Base-by-base conservation (phyloP, 352 stramenopile species). In the Phytopythium helicoides region DNA sequence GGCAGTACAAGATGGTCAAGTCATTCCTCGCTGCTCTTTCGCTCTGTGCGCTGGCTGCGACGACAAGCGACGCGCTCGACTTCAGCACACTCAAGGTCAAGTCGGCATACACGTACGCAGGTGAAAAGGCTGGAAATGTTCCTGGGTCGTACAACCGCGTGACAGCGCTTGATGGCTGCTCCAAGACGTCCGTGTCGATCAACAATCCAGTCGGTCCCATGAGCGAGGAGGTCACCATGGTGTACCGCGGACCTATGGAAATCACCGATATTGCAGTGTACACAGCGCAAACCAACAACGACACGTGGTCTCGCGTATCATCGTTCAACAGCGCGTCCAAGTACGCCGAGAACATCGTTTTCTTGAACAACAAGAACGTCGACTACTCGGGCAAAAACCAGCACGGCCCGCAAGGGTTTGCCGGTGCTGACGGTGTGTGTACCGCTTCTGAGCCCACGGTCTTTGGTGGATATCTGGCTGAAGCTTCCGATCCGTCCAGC, bases 231-330 rank as follows among this genome's bases (percentile, higher is more conserved):
- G 68, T 86, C 33, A 72, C 67, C 6, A 60, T 89, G 53, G 63
- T 89, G 18, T 89, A 87, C 56, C 81, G 78, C 52, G 81, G 76
- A 1, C 76, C 78, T 0, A 67, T 75, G 58, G 46, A 82, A 44
- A 83, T 92, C 37, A 63, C 68, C 45, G 73, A 86, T 59, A 87
- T 89, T 38, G 72, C 72, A 0, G 74, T 92, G 28, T 92, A 64
- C 55, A 59, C 60, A 3, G 65, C 56, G 6, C 61, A 63, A 15
- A 19, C 28, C 14, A 46, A 36, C 12, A 72, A 70, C 7, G 62
- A 39, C 28, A 54, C 64, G 23, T 88, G 75, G 75, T 52, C 68
- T 86, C n/a, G n/a, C n/a, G n/a, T n/a, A n/a, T n/a, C n/a, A n/a
- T n/a, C n/a, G n/a, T n/a, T n/a, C n/a, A n/a, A n/a, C n/a, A n/a